These are phyloP conservation scores for Amaranthus cruentus DNA, from an alignment of 148 eudicot genomes.

Conservation along the genomic window DNA sequence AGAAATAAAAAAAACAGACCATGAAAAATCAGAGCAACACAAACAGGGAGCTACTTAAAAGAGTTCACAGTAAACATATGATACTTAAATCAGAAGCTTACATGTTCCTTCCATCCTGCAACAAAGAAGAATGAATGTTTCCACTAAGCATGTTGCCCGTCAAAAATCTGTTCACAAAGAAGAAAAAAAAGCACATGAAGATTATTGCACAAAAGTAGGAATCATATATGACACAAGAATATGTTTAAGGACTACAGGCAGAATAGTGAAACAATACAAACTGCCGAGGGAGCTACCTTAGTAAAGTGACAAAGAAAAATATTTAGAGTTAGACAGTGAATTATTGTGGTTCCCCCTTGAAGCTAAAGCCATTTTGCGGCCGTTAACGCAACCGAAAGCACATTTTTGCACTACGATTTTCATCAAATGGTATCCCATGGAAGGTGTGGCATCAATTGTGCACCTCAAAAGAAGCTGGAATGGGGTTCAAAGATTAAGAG, in stretches of 20 bases:
- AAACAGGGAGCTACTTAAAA: not conserved
- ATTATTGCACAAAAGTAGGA: not conserved
- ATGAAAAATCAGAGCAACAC: not conserved
- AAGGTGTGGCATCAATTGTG: too few relatives aligned
- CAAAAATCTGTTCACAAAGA: slow-evolving; percentile 44
- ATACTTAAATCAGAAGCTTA: slow-evolving; percentile 29
- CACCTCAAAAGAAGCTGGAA: too few relatives aligned
- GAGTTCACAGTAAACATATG: not conserved
- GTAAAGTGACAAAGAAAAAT: too few relatives aligned
- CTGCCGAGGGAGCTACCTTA: not conserved
- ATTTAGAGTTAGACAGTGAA: too few relatives aligned
- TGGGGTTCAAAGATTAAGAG: too few relatives aligned
- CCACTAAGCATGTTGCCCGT: slow-evolving; percentile 61
- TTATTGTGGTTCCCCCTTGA: too few relatives aligned
- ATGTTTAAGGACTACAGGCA: not conserved
- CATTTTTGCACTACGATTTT: too few relatives aligned
- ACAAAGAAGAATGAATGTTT: slow-evolving; percentile 47
- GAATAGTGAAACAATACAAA: not conserved
- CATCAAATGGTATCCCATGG: too few relatives aligned
- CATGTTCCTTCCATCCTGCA: slow-evolving; percentile 62
- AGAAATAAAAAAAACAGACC: not conserved
- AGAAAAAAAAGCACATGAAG: not conserved
- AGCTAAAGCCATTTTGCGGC: too few relatives aligned
- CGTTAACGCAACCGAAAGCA: too few relatives aligned
- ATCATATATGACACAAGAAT: not conserved